A percentile compares a stretch with the other conserved stretches of the same genome.
Conservation (phyloP, 2,329 filamentous ascomycete genomes). For the Tolypocladium tundrense region DNA sequence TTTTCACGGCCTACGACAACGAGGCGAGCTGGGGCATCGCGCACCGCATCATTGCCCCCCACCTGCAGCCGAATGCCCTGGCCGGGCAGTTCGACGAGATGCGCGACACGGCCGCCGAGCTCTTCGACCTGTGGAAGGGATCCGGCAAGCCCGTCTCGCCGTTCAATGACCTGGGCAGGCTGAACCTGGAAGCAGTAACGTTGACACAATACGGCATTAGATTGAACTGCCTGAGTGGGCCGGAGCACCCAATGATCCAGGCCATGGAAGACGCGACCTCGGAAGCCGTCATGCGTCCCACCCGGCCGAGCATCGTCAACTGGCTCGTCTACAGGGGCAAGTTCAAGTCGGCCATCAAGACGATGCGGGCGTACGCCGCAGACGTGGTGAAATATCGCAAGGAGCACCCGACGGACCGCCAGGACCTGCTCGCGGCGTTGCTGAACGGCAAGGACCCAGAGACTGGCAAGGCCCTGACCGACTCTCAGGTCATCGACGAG, state of each 20-base stretch:
- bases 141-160: slow-evolving; percentile 29
- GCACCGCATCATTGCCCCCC: slow-evolving; percentile 41
- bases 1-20: slow-evolving; percentile 41
- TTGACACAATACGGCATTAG: slow-evolving; percentile 41
- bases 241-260: slow-evolving; percentile 36
- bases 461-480: slow-evolving; percentile 45
- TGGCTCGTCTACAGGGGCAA: slow-evolving; percentile 41
- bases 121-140: slow-evolving; percentile 38
- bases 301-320: slow-evolving; percentile 39
- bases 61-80: slow-evolving; percentile 23
- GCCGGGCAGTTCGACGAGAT: slow-evolving; percentile 34
- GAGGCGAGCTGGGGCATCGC: slow-evolving; percentile 39
- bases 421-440: slow-evolving; percentile 52
- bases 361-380: slow-evolving; percentile 43
- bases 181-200: slow-evolving; percentile 42
- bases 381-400: slow-evolving; percentile 48
- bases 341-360: slow-evolving; percentile 40
- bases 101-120: slow-evolving; percentile 34
- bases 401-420: slow-evolving; percentile 40
- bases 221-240: slow-evolving; percentile 33
- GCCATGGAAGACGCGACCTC: slow-evolving; percentile 45
- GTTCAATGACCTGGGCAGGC: slow-evolving; percentile 38
- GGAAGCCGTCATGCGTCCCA: slow-evolving; percentile 46
- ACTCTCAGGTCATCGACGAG: slow-evolving; percentile 55
- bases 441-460: slow-evolving; percentile 49